These are phyloP conservation scores for Talaromyces sp. DNA, from an alignment of 2,329 filamentous ascomycete species.

Conservation along the genomic window DNA sequence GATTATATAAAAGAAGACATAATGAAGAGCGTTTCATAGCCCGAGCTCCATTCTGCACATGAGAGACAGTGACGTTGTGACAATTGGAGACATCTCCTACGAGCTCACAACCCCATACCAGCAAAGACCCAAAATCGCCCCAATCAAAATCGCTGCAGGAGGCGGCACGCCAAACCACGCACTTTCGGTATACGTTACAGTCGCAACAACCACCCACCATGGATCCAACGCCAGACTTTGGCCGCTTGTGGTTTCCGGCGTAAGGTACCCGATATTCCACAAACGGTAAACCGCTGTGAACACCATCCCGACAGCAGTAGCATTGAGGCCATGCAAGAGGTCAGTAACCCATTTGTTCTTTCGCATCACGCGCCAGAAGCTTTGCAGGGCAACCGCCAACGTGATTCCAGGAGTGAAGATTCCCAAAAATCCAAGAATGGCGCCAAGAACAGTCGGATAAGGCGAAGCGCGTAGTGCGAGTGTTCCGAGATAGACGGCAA, in stretches of 20 bases:
- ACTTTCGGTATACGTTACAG: conserved; percentile 47
- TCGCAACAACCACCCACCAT: conserved; percentile 62
- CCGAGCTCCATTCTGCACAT: too few relatives aligned
- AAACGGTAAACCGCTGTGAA: conserved; percentile 63
- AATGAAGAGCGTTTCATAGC: too few relatives aligned
- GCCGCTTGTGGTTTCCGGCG: conserved; percentile 47
- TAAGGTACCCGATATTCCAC: conserved; percentile 61
- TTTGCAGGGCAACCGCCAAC: conserved; percentile 38
- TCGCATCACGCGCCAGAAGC: conserved; percentile 54
- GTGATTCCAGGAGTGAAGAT: conserved; percentile 40
- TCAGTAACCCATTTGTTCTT: conserved; percentile 47
- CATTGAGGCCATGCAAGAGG: conserved; percentile 56
- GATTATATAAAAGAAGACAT: too few relatives aligned
- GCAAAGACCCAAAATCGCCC: conserved; percentile 47
- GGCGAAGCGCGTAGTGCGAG: conserved; percentile 40
- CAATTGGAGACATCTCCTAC: neutral
- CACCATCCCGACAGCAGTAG: conserved; percentile 59
- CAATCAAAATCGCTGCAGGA: conserved; percentile 45
- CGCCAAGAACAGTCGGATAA: conserved; percentile 44
- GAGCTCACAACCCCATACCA: conserved; percentile 45
- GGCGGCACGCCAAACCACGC: conserved; percentile 49
- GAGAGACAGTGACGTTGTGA: too few relatives aligned
- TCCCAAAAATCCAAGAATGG: conserved; percentile 49
- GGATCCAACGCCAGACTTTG: conserved; percentile 57
- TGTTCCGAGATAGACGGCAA: conserved; percentile 57